Evolutionary conservation across 2,329 filamentous ascomycete species (phyloP), one percentile per base, ranked within the genome.

Genomic region (Fusarium burgessii): DNA sequence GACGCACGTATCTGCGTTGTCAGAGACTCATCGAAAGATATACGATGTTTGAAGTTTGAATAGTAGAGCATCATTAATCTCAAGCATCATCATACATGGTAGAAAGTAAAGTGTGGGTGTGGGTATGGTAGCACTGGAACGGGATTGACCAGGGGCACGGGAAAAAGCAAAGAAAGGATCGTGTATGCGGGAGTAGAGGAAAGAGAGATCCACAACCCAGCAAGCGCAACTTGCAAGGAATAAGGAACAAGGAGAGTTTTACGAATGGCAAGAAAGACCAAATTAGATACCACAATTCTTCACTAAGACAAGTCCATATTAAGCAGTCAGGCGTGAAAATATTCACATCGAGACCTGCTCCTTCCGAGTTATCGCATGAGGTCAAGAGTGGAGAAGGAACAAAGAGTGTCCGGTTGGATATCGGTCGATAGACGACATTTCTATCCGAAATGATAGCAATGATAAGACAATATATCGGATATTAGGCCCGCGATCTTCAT

Each of bases 111-210:
- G 51, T 52, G 51, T 45, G 61, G 41, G 69, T 64, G 70, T 74
- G 73, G 66, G 62, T 71, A 55, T 66, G 58, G 71, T 72, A 62
- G 49, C 55, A 72, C 67, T 58, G 46, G 47, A 41, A 54, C 66
- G 58, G 68, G 64, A 71, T 63, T 41, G 66, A 65, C 66, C 63
- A 70, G 69, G 73, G 63, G 64, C 43, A 71, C 62, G 52, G 57
- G 27, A 65, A 74, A 74, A 74, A 74, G 72, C 68, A 74, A 74
- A 51, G 27, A 74, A 52, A 61, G 33, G 70, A 60, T 74, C 73
- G 72, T 75, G 72, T 75, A 75, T 76, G 73, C 67, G 45, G 66
- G 62, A 47, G 40, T 20, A 50, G 63, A 68, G 65, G 57, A 58
- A 72, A 68, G 62, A 65, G 57, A 68, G 54, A 65, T 62, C 71